A percentile compares a stretch with the other conserved stretches of the same genome.
These are phyloP conservation scores for Cercospora sp. DNA, from an alignment of 2,329 filamentous ascomycete species.

Conservation along the genomic window DNA sequence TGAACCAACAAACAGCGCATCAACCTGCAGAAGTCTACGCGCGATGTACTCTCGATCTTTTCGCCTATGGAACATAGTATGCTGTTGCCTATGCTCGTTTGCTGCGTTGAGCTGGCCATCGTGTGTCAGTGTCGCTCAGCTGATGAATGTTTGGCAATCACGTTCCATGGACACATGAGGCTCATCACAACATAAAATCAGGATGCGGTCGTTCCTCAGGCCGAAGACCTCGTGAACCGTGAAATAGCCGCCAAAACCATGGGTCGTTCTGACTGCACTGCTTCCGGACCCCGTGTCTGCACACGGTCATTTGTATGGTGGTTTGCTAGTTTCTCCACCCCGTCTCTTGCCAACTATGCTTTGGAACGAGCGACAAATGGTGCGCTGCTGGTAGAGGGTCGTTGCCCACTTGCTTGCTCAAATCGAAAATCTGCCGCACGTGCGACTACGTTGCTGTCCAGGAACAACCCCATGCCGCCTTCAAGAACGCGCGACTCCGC, in stretches of 20 bases:
- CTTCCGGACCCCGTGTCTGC: background rate
- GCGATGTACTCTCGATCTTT: background rate
- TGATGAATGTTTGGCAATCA: background rate
- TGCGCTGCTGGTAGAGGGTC: background rate
- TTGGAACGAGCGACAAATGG: background rate
- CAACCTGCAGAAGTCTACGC: background rate
- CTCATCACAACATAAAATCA: background rate
- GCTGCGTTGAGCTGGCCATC: background rate
- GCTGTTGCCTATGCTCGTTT: background rate
- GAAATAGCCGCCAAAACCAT: background rate
- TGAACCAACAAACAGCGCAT: background rate
- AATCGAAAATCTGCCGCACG: background rate
- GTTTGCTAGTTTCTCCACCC: background rate
- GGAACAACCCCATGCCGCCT: background rate
- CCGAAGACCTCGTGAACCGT: background rate
- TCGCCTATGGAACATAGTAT: background rate
- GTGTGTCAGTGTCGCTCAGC: background rate
- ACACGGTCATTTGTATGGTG: background rate
- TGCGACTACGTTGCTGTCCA: background rate
- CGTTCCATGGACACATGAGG: background rate
- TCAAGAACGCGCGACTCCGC: background rate
- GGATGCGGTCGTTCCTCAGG: slow-evolving; percentile 10
- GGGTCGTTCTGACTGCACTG: background rate
- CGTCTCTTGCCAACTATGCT: background rate
- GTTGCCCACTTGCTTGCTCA: background rate